Percentiles rank a stretch among this genome's conserved stretches.
phyloP scores from a whole-genome alignment of 176 grass and related monocot species.

The Eremochloa ophiuroides region DNA sequence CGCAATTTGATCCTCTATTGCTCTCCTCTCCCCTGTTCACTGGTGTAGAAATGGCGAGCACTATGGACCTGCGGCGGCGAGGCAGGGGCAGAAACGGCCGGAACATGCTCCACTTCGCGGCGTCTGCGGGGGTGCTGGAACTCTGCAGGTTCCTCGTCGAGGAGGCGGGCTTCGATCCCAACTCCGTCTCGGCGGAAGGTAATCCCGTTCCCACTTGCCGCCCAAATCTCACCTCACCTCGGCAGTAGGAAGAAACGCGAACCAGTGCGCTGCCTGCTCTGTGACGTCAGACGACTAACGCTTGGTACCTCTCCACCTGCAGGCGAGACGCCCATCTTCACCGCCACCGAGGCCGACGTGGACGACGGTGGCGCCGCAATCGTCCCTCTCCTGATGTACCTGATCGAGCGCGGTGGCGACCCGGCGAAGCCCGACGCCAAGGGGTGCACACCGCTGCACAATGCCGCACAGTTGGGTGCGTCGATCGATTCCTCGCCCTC shows the following conservation, averaged over 20 bases:
- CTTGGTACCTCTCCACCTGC: neutral
- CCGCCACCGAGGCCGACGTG: neutral
- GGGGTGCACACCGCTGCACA: conserved; percentile 33
- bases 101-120: conserved; percentile 41
- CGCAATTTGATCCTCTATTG: too few relatives aligned
- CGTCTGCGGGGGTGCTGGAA: conserved; percentile 13
- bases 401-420: conserved; percentile 34
- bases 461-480: conserved; percentile 26
- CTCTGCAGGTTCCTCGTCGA: conserved; percentile 43
- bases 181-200: neutral
- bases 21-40: too few relatives aligned
- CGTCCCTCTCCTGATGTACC: conserved; percentile 14
- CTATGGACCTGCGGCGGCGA: too few relatives aligned
- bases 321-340: conserved; percentile 34
- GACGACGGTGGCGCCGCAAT: neutral
- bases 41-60: too few relatives aligned
- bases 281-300: too few relatives aligned
- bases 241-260: too few relatives aligned
- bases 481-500: neutral
- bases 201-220: too few relatives aligned
- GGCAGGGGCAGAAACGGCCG: too few relatives aligned
- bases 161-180: conserved; percentile 23
- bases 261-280: too few relatives aligned
- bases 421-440: conserved; percentile 6
- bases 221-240: too few relatives aligned